Evolutionary conservation across 139 green algal genomes (phyloP), one percentile per base, ranked within the genome.

Genomic region (Coelastrella sp.): DNA sequence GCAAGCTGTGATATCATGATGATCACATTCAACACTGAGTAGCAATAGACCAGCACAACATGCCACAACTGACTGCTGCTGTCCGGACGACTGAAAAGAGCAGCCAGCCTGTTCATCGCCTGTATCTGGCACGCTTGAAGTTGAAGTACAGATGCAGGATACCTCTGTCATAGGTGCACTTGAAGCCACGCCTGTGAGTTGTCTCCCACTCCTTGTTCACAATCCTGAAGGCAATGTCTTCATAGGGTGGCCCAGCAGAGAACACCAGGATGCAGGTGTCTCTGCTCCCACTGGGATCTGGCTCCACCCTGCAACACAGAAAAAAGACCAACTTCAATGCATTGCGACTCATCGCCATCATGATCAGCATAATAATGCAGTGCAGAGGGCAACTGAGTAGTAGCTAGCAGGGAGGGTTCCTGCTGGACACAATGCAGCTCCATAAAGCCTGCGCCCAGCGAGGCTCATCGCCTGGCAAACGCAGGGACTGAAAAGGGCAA

Each of bases 91-190:
- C 35, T 49, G 35, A 1, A 49, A 78, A 22, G 6, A 27, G 6
- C 70, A 27, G 27, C 75, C 20, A 27, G 25, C 20, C 83, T 24
- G 27, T 22, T 96, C 85, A 99, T 4, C 97, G 93, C 61, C 96
- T 91, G 95, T 99, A 99, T 25, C 96, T 90, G 11, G 94, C 90
- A 24, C 97, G 93, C 90, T 97, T 95, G 95, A 99, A 99, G 93
- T 99, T 99, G 96, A 99, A 99, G 95, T 99, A 99, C 10, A 99
- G 93, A 91, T 99, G 98, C 89, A 99, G 92, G 81, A 99, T 99
- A 84, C 98, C 98, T 10, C 98, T 93, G 82, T 99, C 98, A 84
- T 97, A 99, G 11, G 96, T 96, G 94, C 96, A 99, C 92, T 99
- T 98, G 95, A 99, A 99, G 10, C 98, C 98, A 75, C 97, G 96